These are phyloP conservation scores for Voacanga thouarsii DNA, from an alignment of 257 asterid genomes.

Conservation along the genomic window DNA sequence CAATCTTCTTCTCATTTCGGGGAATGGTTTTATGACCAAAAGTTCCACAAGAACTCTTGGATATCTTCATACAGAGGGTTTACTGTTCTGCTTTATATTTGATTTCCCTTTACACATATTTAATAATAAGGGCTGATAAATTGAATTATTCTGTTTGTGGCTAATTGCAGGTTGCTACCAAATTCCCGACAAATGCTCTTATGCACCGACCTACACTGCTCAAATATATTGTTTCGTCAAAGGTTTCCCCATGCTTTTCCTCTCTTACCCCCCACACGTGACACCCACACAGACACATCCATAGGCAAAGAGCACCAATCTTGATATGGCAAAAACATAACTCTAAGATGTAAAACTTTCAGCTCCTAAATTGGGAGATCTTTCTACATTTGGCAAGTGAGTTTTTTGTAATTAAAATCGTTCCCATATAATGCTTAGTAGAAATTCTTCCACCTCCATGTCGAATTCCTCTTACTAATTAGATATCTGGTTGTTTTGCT, in stretches of 20 bases:
- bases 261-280: background rate
- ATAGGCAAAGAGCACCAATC: background rate
- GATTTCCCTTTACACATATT: background rate
- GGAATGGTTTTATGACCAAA: background rate
- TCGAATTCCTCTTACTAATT: background rate
- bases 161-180: conserved; percentile 68
- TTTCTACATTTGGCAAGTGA: background rate
- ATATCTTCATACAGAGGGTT: background rate
- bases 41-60: background rate
- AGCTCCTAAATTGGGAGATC: background rate
- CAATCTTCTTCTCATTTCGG: background rate
- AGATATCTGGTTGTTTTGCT: background rate
- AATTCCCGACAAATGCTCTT: conserved; percentile 78
- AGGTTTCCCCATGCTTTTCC: conserved; percentile 42
- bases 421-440: background rate
- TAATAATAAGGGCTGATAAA: background rate
- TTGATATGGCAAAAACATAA: background rate
- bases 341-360: background rate
- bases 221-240: conserved; percentile 51
- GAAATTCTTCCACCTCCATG: background rate
- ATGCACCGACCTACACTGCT: conserved; percentile 75
- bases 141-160: background rate
- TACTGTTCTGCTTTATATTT: background rate
- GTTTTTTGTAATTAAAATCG: too few relatives aligned
- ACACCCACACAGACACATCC: too few relatives aligned